Evolutionary conservation across 345 rosid genomes (phyloP).

Genomic region (Toxicodendron radicans): DNA sequence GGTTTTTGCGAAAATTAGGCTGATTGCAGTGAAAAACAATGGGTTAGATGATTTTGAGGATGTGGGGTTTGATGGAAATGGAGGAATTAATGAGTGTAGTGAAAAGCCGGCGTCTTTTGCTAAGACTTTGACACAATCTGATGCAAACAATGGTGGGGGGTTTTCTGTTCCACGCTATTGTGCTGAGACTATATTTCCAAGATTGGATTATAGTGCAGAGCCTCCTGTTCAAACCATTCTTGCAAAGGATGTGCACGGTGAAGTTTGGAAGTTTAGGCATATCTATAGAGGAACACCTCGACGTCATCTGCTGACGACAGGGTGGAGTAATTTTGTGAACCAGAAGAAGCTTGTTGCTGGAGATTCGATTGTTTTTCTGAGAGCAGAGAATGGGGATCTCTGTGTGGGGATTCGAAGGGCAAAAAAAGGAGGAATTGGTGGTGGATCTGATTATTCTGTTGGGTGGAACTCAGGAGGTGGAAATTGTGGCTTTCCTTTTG

Average conservation of each 20-base stretch:
- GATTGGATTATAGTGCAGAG: slow-evolving; percentile 76
- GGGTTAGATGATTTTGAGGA: slow-evolving; percentile 41
- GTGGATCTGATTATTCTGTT: slow-evolving; percentile 60
- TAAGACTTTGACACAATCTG: slow-evolving; percentile 92
- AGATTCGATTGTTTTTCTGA: slow-evolving; percentile 70
- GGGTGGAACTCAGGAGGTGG: slow-evolving; percentile 72
- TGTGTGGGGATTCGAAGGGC: slow-evolving; percentile 72
- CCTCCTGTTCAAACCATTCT: slow-evolving; percentile 97
- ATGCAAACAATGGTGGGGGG: slow-evolving; percentile 98
- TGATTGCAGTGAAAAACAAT: slow-evolving; percentile 48
- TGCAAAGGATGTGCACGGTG: slow-evolving; percentile 90
- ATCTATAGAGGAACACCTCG: slow-evolving; percentile 79
- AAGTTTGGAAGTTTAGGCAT: slow-evolving; percentile 81
- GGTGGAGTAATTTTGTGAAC: slow-evolving; percentile 81
- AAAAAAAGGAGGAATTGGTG: slow-evolving; percentile 54
- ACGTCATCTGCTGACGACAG: slow-evolving; percentile 77
- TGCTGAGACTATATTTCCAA: slow-evolving; percentile 95
- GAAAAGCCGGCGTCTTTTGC: slow-evolving; percentile 90
- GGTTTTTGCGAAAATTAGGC: slow-evolving; percentile 70
- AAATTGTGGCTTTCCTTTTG: slow-evolving; percentile 42
- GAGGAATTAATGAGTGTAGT: slow-evolving; percentile 29
- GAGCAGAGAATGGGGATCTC: slow-evolving; percentile 74
- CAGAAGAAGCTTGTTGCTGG: slow-evolving; percentile 81
- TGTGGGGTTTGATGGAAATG: slow-evolving; percentile 33
- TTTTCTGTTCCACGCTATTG: slow-evolving; percentile 98